Base-by-base conservation (phyloP, 768 basidiomycete species). In the Collybiopsis confluens region DNA sequence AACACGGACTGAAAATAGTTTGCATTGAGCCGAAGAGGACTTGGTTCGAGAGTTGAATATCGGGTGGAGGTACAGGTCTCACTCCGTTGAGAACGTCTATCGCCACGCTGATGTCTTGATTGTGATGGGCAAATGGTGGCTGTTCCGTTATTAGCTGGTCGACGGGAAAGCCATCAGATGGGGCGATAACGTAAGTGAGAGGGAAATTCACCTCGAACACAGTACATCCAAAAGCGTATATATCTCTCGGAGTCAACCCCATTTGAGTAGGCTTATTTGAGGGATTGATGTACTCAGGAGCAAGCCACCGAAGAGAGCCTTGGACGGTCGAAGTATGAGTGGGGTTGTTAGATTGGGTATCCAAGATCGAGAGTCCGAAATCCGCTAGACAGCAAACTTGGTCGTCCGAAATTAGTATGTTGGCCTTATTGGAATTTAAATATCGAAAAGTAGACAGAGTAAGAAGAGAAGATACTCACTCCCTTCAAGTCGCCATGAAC, bases 401-500 rank as follows among this genome's bases (percentile, higher is more conserved):
- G 1, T 62, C 65, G 21, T 57, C 44, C 5, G 65, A 53, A 33
- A 70, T 35, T 6, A 70, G 60, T 28, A 70, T 58, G 45, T 70
- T 69, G 0, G 59, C 38, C 68, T 69, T 13, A 49, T 18, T 18
- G 20, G 36, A 30, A n/a, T 21, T 8, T 10, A 46, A 27, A 10
- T 2, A 20, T 33, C 6, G 35, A 30, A 2, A 13, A 24, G 45
- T 33, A 21, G 45, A 5, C 6, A 7, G 30, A 33, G 30, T 6
- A 33, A 33, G 30, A 33, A 33, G 13, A 13, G 5, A 6, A 13
- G 30, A n/a, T 16, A 23, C 68, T 36, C 58, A 74, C 73, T 8
- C 70, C 67, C 61, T 73, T 74, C 43, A 76, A 61, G 53, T 76
- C 75, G 37, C 69, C 70, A 33, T 76, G 75, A 21, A 69, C 60